These are phyloP conservation scores for Cinnamomum micranthum DNA, from an alignment of 164 flowering plant species.

Conservation along the genomic window DNA sequence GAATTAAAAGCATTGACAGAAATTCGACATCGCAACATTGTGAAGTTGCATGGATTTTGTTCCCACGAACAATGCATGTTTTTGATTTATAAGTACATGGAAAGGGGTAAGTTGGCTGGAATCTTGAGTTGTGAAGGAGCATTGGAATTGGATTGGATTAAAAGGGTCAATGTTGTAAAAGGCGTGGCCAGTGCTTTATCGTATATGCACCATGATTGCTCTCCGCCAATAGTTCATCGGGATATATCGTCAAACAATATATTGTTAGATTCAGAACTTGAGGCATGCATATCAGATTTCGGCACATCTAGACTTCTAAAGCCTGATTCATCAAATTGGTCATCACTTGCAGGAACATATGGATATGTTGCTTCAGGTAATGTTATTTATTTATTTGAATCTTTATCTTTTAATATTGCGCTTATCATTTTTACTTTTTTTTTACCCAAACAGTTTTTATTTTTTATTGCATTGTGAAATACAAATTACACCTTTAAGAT, in stretches of 20 bases:
- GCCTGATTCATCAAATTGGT: conserved; percentile 3
- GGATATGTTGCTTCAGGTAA: conserved; percentile 18
- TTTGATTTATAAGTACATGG: conserved; percentile 7
- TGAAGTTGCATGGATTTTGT: conserved; percentile 12
- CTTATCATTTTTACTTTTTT: too few species aligned
- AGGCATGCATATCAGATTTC: conserved; percentile 14
- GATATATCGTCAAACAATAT: conserved; percentile 13
- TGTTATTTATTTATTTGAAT: too few species aligned
- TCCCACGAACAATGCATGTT: neutral
- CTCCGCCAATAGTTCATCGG: conserved; percentile 10
- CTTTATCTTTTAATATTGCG: too few species aligned
- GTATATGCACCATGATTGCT: conserved; percentile 14
- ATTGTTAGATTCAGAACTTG: conserved; percentile 2
- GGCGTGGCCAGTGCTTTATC: conserved; percentile 7
- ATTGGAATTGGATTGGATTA: conserved; percentile 12
- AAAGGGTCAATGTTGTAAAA: conserved; percentile 10
- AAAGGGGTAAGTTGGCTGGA: conserved; percentile 6
- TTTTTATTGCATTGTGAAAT: too few species aligned
- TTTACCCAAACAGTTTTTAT: too few species aligned
- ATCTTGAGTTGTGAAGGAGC: conserved; percentile 3
- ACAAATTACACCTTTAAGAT: too few species aligned
- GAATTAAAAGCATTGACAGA: conserved; percentile 5
- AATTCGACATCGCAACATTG: conserved; percentile 13
- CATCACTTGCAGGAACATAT: conserved; percentile 8
- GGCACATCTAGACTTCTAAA: conserved; percentile 8